A percentile compares a stretch with the other conserved stretches of the same genome.
phyloP scores from a whole-genome alignment of 805 yeast genomes.

The Yarrowia porcina region DNA sequence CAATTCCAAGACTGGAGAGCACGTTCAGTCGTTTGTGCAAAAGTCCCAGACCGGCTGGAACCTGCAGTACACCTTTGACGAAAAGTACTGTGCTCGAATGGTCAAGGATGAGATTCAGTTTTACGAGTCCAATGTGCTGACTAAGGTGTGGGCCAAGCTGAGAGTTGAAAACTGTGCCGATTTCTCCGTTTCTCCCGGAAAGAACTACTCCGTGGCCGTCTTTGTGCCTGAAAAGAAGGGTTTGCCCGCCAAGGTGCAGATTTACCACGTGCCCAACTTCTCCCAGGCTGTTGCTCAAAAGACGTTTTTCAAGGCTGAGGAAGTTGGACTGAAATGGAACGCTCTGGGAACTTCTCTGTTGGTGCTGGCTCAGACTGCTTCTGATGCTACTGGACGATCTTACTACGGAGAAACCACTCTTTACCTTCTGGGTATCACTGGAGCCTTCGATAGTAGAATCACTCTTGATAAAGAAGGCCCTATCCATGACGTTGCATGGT shows the following conservation, averaged over 20 bases:
- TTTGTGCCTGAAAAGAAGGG: constrained; percentile 85
- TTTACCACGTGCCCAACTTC: constrained; percentile 75
- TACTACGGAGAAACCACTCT: constrained; percentile 96
- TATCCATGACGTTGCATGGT: constrained; percentile 96
- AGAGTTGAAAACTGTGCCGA: constrained; percentile 53
- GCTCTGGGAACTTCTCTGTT: constrained; percentile 87
- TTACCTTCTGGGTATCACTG: constrained; percentile 86
- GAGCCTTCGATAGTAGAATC: constrained; percentile 85
- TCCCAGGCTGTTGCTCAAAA: constrained; percentile 78
- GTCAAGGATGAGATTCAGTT: constrained; percentile 65
- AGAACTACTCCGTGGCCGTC: constrained; percentile 83
- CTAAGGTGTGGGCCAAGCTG: constrained; percentile 56
- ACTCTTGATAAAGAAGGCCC: constrained; percentile 91
- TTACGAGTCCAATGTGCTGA: constrained; percentile 49
- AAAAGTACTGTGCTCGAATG: constrained; percentile 61
- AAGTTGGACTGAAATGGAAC: constrained; percentile 91
- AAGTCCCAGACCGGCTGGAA: constrained; percentile 85
- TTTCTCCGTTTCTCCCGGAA: constrained; percentile 79
- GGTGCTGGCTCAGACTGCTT: constrained; percentile 93
- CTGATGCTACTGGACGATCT: constrained; percentile 87
- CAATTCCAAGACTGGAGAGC: constrained; percentile 49
- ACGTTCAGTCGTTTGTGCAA: constrained; percentile 63
- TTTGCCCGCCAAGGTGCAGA: constrained; percentile 82
- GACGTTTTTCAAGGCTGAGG: constrained; percentile 92
- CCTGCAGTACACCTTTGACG: constrained; percentile 85